Percentiles rank a stretch among this genome's conserved stretches.
These are phyloP conservation scores for Chaetoscypha palmicola DNA, from an alignment of 2,329 filamentous ascomycete species.

Conservation along the genomic window DNA sequence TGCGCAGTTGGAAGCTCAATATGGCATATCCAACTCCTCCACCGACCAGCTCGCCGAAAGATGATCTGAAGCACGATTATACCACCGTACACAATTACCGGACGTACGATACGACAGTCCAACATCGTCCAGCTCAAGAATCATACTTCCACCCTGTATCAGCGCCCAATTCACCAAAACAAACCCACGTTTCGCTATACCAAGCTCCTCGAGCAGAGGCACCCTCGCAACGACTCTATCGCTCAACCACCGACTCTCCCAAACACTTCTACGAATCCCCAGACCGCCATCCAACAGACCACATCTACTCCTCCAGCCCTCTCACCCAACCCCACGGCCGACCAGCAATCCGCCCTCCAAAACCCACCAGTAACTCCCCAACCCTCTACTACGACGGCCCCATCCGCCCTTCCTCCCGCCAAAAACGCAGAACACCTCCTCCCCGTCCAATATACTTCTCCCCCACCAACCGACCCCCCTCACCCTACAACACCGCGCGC, in stretches of 20 bases:
- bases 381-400: neutral
- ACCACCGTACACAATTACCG: slow-evolving; percentile 2
- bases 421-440: slow-evolving; percentile 6
- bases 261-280: slow-evolving; percentile 4
- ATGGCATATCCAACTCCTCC: slow-evolving; percentile 12
- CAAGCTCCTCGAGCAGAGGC: slow-evolving; percentile 1
- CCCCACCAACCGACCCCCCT: slow-evolving; percentile 18
- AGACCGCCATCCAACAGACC: neutral
- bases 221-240: neutral
- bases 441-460: slow-evolving; percentile 18
- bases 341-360: neutral
- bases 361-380: neutral
- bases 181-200: neutral
- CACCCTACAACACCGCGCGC: slow-evolving; percentile 23
- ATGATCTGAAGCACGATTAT: slow-evolving; percentile 5
- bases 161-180: slow-evolving; percentile 4
- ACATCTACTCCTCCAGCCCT: neutral
- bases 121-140: slow-evolving; percentile 6
- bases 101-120: slow-evolving; percentile 3
- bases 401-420: neutral
- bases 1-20: neutral
- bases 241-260: slow-evolving; percentile 3
- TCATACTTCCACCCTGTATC: slow-evolving; percentile 4
- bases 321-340: neutral
- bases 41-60: slow-evolving; percentile 9